Evolutionary conservation across 768 basidiomycete species (phyloP).

Genomic region (Pleurotus tuoliensis): DNA sequence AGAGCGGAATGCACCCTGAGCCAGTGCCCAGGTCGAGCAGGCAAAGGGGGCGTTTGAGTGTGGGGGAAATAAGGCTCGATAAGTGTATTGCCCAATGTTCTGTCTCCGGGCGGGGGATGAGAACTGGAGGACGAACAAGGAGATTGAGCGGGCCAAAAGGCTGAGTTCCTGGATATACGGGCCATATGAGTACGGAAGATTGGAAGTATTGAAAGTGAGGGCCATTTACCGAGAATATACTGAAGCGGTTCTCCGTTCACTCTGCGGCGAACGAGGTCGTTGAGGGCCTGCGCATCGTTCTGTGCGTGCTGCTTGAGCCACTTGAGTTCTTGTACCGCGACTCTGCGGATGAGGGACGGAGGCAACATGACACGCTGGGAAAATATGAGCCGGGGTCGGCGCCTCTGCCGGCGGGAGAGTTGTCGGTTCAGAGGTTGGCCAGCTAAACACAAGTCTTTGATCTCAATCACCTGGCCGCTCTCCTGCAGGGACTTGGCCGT

Average conservation of each 20-base stretch:
- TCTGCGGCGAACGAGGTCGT: conserved; percentile 56
- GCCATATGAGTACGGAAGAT: conserved; percentile 3
- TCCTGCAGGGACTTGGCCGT: conserved; percentile 12
- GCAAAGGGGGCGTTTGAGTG: conserved; percentile 28
- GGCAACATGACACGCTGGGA: conserved; percentile 14
- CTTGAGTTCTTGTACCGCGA: conserved; percentile 36
- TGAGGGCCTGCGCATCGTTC: conserved; percentile 26
- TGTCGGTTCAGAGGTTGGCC: not conserved
- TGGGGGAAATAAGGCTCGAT: conserved; percentile 39
- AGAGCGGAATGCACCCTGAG: conserved; percentile 85
- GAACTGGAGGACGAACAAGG: conserved; percentile 67
- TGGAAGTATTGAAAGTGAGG: conserved; percentile 3
- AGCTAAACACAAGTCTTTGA: conserved; percentile 1
- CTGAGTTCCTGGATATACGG: conserved; percentile 54
- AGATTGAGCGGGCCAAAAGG: conserved; percentile 86
- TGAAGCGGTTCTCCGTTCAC: conserved; percentile 76
- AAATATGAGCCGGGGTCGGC: conserved; percentile 1
- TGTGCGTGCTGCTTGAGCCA: conserved; percentile 33
- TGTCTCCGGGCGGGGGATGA: conserved; percentile 96
- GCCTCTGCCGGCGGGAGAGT: not conserved
- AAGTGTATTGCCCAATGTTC: conserved; percentile 76
- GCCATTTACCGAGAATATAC: conserved; percentile 75
- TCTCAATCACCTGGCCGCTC: not conserved
- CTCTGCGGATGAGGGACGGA: conserved; percentile 26
- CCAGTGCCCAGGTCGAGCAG: conserved; percentile 93